A percentile compares a stretch with the other conserved stretches of the same genome.
Conservation (phyloP, 2,329 filamentous ascomycete species). For the Dryadomyces sulphureus region DNA sequence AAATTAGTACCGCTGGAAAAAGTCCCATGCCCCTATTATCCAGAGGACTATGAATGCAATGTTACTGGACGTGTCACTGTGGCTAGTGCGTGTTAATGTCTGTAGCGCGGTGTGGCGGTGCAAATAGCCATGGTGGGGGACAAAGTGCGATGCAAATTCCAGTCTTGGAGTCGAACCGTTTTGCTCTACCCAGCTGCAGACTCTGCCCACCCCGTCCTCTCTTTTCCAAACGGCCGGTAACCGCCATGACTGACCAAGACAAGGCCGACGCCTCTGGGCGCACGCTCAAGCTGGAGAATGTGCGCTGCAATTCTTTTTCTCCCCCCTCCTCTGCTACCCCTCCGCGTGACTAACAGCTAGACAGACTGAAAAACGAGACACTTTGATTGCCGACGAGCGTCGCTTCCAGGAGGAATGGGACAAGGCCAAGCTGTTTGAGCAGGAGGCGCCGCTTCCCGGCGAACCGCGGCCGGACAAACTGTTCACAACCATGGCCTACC, state of each 20-base stretch:
- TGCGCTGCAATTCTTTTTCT: conserved; percentile 21
- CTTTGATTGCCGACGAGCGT: conserved; percentile 65
- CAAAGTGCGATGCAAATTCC: too few relatives aligned
- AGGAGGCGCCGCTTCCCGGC: conserved; percentile 63
- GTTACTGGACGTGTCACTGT: too few relatives aligned
- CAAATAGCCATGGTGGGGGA: too few relatives aligned
- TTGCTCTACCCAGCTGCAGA: conserved; percentile 1
- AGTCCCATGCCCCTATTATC: too few relatives aligned
- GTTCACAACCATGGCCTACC: conserved; percentile 49
- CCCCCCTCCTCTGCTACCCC: not conserved
- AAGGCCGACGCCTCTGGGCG: conserved; percentile 8
- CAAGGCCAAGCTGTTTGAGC: conserved; percentile 64
- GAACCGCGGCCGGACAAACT: conserved; percentile 86
- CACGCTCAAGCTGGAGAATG: conserved; percentile 15
- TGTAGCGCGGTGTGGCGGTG: too few relatives aligned
- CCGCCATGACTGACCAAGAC: conserved; percentile 8
- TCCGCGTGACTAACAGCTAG: not conserved
- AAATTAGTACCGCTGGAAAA: too few relatives aligned
- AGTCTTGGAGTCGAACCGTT: not conserved
- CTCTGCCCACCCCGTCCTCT: not conserved
- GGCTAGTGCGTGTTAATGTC: too few relatives aligned
- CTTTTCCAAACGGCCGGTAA: not conserved
- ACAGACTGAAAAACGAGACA: conserved; percentile 76
- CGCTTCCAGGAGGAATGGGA: conserved; percentile 84
- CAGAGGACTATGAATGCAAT: too few relatives aligned